A percentile compares a stretch with the other conserved stretches of the same genome.
These are phyloP conservation scores for Beauveria brongniartii DNA, from an alignment of 2,329 filamentous ascomycete species.

Conservation along the genomic window DNA sequence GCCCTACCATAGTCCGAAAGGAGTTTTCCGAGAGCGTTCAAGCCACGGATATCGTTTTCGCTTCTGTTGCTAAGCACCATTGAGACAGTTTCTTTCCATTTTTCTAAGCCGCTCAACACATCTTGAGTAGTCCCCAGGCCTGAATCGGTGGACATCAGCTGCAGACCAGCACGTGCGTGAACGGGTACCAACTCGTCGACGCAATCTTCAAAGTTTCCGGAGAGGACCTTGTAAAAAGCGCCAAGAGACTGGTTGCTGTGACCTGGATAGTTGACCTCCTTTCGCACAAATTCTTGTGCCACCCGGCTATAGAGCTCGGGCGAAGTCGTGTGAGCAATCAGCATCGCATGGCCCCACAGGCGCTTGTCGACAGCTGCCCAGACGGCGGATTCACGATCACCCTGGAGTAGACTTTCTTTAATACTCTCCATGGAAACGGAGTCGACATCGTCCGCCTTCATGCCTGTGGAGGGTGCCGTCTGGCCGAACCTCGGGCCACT, in stretches of 20 bases:
- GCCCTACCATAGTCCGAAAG: conserved; percentile 77
- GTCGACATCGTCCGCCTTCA: conserved; percentile 60
- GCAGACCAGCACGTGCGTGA: conserved; percentile 84
- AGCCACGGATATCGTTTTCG: conserved; percentile 64
- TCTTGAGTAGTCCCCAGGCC: conserved; percentile 57
- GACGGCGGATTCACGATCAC: conserved; percentile 83
- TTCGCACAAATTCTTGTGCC: conserved; percentile 87
- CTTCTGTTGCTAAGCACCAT: conserved; percentile 86
- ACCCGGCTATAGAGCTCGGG: conserved; percentile 86
- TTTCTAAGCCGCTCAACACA: conserved; percentile 75
- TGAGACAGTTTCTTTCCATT: conserved; percentile 85
- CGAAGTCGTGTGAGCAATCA: conserved; percentile 73
- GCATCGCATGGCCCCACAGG: conserved; percentile 92
- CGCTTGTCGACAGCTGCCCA: conserved; percentile 91
- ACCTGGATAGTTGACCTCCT: conserved; percentile 78
- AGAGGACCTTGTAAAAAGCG: conserved; percentile 86
- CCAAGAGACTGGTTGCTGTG: conserved; percentile 81
- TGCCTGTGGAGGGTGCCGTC: conserved; percentile 23
- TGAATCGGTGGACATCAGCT: conserved; percentile 74
- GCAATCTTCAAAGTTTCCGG: conserved; percentile 88
- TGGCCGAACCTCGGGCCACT: conserved; percentile 19
- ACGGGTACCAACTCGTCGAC: conserved; percentile 91
- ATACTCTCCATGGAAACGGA: conserved; percentile 61
- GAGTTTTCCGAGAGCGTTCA: conserved; percentile 73
- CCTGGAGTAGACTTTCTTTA: conserved; percentile 63